Percentiles rank a stretch among this genome's conserved stretches.
Evolutionary conservation across 352 stramenopile genomes (phyloP).

Genomic region (Pythium plurisporium): DNA sequence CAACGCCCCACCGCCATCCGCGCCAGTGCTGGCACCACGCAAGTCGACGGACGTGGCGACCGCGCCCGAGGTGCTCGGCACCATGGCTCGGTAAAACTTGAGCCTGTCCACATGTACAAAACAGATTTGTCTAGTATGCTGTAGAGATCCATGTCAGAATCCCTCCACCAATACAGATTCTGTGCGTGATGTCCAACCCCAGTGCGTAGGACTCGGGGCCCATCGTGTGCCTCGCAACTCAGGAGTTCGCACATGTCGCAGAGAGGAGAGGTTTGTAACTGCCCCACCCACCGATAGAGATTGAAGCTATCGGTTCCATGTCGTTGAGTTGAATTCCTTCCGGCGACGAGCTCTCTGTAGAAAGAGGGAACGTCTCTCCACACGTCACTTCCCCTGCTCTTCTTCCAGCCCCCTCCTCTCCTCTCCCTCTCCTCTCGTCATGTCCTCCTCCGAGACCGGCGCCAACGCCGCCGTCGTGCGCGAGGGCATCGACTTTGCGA

Average conservation of each 20-base stretch:
- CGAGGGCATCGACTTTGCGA: conserved; percentile 32
- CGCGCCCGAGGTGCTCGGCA: not conserved
- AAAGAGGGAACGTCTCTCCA: too few species aligned
- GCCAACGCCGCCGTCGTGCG: conserved; percentile 1
- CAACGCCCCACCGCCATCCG: not conserved
- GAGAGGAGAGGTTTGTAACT: not conserved
- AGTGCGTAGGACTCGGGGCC: too few species aligned
- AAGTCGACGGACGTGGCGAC: not conserved
- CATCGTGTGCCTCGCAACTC: too few species aligned
- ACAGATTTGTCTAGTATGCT: too few species aligned
- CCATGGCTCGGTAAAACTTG: not conserved
- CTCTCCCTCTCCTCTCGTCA: not conserved
- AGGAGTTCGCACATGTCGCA: conserved; percentile 3
- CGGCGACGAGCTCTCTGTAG: not conserved
- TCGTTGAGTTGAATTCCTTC: not conserved
- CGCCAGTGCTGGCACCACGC: not conserved
- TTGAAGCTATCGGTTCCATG: not conserved
- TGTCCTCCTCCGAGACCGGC: not conserved
- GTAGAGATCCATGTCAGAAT: too few species aligned
- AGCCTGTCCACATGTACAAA: too few species aligned
- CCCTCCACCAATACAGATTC: not conserved
- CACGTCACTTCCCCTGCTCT: too few species aligned
- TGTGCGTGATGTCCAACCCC: too few species aligned
- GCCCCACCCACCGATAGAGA: too few species aligned
- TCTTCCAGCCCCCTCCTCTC: not conserved